Conservation (phyloP, 495 filamentous ascomycete genomes). For the Barbatosphaeria neglecta region DNA sequence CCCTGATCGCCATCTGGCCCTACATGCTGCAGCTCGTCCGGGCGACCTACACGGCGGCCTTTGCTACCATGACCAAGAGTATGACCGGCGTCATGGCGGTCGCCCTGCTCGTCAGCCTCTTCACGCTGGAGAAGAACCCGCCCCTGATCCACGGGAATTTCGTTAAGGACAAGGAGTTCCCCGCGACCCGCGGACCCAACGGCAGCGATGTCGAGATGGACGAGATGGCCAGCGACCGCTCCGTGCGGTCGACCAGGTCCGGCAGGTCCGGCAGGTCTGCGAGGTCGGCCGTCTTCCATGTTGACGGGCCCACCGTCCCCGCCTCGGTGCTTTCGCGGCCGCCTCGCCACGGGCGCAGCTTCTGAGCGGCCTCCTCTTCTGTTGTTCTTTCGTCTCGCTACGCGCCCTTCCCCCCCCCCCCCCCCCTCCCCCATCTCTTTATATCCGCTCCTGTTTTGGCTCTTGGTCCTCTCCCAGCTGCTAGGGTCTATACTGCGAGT, state of each 20-base stretch:
- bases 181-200: conserved; percentile 7
- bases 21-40: conserved; percentile 9
- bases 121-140: background rate
- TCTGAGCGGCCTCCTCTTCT: too few relatives aligned
- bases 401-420: too few relatives aligned
- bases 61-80: conserved; percentile 3
- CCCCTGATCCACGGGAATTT: background rate
- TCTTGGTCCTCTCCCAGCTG: too few relatives aligned
- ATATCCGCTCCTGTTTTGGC: too few relatives aligned
- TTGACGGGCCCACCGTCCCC: too few relatives aligned
- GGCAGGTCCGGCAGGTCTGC: background rate
- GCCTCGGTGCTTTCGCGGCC: too few relatives aligned
- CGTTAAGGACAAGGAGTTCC: conserved; percentile 8
- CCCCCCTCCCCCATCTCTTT: too few relatives aligned
- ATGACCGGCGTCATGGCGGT: background rate
- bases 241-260: too few relatives aligned
- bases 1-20: conserved; percentile 8
- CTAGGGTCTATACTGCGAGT: too few relatives aligned
- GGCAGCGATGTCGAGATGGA: conserved; percentile 15
- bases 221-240: conserved; percentile 10
- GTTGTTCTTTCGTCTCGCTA: too few relatives aligned
- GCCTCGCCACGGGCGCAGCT: too few relatives aligned
- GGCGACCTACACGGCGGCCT: conserved; percentile 15
- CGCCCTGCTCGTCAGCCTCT: background rate
- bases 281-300: background rate